Base-by-base conservation (phyloP, 495 filamentous ascomycete species). In the Aspergillus olivimuriae region DNA sequence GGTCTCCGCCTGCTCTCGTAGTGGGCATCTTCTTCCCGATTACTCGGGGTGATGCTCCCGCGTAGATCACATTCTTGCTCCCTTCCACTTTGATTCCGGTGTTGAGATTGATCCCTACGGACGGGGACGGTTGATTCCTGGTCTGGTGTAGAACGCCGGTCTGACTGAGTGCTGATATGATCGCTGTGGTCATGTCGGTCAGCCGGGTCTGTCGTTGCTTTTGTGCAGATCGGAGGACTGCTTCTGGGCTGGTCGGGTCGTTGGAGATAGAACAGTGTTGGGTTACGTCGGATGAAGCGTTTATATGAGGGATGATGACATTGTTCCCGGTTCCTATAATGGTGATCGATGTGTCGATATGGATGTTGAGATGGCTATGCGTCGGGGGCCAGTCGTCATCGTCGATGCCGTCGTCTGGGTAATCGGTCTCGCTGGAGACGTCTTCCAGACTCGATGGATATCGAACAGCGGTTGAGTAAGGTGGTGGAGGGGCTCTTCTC, bases 281-380 rank as follows among this genome's bases (percentile, higher is more conserved):
- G n/a, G n/a, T n/a, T n/a, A n/a, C n/a, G n/a, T n/a, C n/a, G n/a
- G 3, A 34, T 10, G 24, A 7, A 21, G 16, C 2, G 14, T 53
- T 38, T 28, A 43, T 28, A 11, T 50, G 53, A 5, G 66, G 40
- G 16, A 72, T 38, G 16, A 49, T 31, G 23, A 71, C 41, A 4
- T 41, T 56, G 49, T 66, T 73, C 14, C 41, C 48, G 32, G 65
- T 49, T 9, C 69, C 68, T 4, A 40, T 39, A 9, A 72, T 45
- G 23, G 39, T 49, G 49, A 70, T 68, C 6, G 63, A 63, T 12
- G 53, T 47, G 40, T 70, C 61, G 36, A 73, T 59, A 24, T 52
- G 43, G 38, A 72, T 68, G 10, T 47, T 58, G 23, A n/a, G 24
- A 28, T 28, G 11, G 24, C 5, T 28, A 6, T 28, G 24, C n/a